A percentile compares a stretch with the other conserved stretches of the same genome.
Evolutionary conservation across 2,329 filamentous ascomycete species (phyloP).

Genomic region (Myriangium duriaei): DNA sequence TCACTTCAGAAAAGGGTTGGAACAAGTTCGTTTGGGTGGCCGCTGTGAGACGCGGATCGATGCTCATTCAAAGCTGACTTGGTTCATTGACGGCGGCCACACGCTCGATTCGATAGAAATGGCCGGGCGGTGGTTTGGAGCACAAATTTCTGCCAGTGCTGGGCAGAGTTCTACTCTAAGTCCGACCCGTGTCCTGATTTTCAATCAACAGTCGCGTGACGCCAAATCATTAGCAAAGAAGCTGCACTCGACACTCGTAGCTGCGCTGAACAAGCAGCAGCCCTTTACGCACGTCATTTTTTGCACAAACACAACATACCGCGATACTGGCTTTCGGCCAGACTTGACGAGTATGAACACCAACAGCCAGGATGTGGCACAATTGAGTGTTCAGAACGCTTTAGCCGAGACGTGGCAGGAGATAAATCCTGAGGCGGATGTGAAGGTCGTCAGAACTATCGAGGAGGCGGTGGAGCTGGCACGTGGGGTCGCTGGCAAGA

Average conservation of each 20-base stretch:
- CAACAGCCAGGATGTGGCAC: conserved; percentile 44
- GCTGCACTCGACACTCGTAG: conserved; percentile 46
- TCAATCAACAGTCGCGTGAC: conserved; percentile 86
- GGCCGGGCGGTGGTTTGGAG: conserved; percentile 64
- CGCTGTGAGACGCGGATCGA: conserved; percentile 60
- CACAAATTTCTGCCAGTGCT: conserved; percentile 18
- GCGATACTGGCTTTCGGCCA: conserved; percentile 46
- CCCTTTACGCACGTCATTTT: conserved; percentile 67
- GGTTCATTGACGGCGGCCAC: conserved; percentile 82
- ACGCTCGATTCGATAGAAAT: conserved; percentile 71
- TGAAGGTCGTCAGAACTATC: conserved; percentile 52
- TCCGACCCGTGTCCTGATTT: conserved; percentile 52
- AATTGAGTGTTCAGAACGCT: conserved; percentile 53
- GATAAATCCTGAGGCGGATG: conserved; percentile 39
- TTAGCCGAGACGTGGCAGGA: conserved; percentile 50
- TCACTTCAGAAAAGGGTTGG: conserved; percentile 52
- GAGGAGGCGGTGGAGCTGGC: conserved; percentile 54
- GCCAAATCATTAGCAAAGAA: conserved; percentile 51
- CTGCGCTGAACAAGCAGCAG: conserved; percentile 25
- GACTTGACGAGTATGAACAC: conserved; percentile 53
- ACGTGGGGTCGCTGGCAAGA: conserved; percentile 23
- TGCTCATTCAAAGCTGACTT: conserved; percentile 43
- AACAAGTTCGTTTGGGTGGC: conserved; percentile 56
- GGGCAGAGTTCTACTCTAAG: conserved; percentile 21
- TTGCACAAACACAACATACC: conserved; percentile 62